Evolutionary conservation across 169 alveolate genomes (phyloP).

Genomic region (Babesia ovata): DNA sequence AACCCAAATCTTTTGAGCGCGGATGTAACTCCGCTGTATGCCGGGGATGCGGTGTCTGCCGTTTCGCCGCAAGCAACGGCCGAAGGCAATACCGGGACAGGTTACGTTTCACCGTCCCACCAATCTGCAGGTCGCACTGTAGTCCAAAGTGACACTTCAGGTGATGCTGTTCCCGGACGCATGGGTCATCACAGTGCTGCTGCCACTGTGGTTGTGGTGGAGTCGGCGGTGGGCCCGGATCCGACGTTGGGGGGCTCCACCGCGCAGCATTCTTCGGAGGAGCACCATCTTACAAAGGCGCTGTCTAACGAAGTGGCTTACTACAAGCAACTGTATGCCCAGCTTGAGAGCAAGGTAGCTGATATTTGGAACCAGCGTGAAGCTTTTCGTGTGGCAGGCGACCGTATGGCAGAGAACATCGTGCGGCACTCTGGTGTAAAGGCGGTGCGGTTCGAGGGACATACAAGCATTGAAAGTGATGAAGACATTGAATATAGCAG

Average conservation of each 20-base stretch:
- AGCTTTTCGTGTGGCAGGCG: constrained; percentile 17
- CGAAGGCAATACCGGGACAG: no score
- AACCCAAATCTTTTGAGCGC: constrained; percentile 6
- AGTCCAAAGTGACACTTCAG: background rate
- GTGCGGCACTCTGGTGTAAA: constrained; percentile 6
- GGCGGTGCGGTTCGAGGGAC: constrained; percentile 17
- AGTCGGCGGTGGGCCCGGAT: background rate
- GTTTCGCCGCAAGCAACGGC: no score
- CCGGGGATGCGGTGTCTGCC: background rate
- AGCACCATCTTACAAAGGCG: background rate
- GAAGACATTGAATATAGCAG: background rate
- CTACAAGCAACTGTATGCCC: constrained; percentile 14
- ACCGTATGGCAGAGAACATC: constrained; percentile 19
- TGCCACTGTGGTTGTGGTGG: background rate
- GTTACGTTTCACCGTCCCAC: background rate
- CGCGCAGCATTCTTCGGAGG: background rate
- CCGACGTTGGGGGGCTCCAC: background rate
- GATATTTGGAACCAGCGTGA: constrained; percentile 27
- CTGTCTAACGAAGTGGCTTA: constrained; percentile 20
- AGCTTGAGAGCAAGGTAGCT: constrained; percentile 17
- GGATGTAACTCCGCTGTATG: background rate
- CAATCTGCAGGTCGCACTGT: background rate
- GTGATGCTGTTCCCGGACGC: background rate
- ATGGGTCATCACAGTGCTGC: no score
- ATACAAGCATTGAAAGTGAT: background rate